Base-by-base conservation (phyloP, 2,329 filamentous ascomycete genomes). In the Colletotrichum lentis region DNA sequence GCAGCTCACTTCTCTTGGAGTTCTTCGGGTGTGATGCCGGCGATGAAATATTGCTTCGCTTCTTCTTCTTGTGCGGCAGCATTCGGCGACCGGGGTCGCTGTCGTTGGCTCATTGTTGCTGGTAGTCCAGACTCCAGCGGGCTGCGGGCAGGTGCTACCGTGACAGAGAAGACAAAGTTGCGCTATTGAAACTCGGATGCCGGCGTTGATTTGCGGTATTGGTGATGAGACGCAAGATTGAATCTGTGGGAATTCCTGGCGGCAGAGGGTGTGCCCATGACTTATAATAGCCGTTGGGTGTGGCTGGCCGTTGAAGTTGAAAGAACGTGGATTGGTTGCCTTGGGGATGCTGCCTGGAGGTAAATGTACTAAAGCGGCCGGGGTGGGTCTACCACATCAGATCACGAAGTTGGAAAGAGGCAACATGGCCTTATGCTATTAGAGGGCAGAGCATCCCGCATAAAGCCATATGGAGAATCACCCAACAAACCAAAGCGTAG, bases 41-140 rank as follows among this genome's bases (percentile, higher is more conserved):
- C 75, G 1, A 74, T 72, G 5, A 77, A 78, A 71, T 88, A 88
- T 70, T 88, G 86, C 2, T 81, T 79, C 54, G 81, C 75, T 55
- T 88, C 85, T 71, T 88, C 86, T 11, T 81, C 79, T 31, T 77
- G 71, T 1, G 84, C 85, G 39, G 79, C 80, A 3, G 77, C 76
- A 65, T 81, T 77, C 1, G 77, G 75, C 64, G 77, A 72, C 55
- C 53, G 67, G 47, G 74, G 53, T 50, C 70, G 62, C 20, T 73
- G 72, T 31, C 54, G 65, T 72, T 78, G 74, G 72, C 72, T 79
- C 80, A 81, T 82, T 50, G n/a, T 57, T 43, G 56, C 52, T 43
- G 44, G 27, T n/a, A 24, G 22, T 43, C 27, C 12, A 52, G 31
- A n/a, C n/a, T n/a, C n/a, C n/a, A n/a, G n/a, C n/a, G n/a, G n/a